Evolutionary conservation across 2,329 filamentous ascomycete species (phyloP).

Genomic region (Calonectria ilicicola): DNA sequence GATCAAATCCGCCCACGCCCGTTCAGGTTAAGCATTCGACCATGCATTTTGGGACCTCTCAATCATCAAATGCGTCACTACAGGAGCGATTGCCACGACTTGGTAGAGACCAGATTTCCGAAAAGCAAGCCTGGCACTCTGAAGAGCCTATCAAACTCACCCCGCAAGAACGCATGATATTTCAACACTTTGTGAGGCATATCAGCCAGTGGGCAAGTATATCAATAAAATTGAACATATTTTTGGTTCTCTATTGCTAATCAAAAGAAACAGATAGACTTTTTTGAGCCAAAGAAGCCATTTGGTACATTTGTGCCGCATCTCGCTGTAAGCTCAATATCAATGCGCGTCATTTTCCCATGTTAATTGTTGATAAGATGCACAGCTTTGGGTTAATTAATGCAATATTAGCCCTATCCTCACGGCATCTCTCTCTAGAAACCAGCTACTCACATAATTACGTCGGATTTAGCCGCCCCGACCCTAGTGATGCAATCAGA

Average conservation of each 20-base stretch:
- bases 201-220: constrained; percentile 24
- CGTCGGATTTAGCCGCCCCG: neutral
- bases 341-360: neutral
- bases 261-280: constrained; percentile 25
- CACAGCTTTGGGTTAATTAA: constrained; percentile 66
- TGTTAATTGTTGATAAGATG: constrained; percentile 16
- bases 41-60: neutral
- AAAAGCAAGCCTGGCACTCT: constrained; percentile 18
- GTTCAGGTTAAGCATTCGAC: neutral
- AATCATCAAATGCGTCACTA: neutral
- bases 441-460: neutral
- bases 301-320: constrained; percentile 33
- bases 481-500: constrained; percentile 45
- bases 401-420: constrained; percentile 66
- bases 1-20: neutral
- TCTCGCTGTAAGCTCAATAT: constrained; percentile 43
- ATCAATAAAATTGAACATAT: neutral
- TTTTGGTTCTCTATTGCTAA: neutral
- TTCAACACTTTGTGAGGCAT: constrained; percentile 18
- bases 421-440: neutral
- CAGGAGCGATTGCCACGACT: constrained; percentile 3
- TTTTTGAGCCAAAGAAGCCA: constrained; percentile 34
- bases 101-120: constrained; percentile 3
- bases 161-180: constrained; percentile 7
- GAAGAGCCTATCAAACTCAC: neutral